A percentile compares a stretch with the other conserved stretches of the same genome.
These are phyloP conservation scores for Dendrocalamus sinicus DNA, from an alignment of 176 grass and related monocot species.

Conservation along the genomic window DNA sequence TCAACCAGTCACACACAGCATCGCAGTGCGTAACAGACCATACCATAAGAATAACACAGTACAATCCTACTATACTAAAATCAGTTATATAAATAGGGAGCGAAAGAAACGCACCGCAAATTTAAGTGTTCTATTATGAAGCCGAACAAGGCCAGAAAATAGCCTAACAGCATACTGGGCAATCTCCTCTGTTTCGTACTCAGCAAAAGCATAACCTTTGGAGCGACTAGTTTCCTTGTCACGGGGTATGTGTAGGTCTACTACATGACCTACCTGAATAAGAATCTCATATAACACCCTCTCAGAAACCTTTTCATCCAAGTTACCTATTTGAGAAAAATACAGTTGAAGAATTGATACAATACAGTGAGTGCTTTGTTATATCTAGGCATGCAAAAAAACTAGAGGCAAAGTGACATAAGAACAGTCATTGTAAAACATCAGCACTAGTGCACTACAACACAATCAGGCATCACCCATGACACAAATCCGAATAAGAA, in stretches of 20 bases:
- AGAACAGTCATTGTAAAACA: conserved; percentile 16
- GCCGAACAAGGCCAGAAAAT: conserved; percentile 90
- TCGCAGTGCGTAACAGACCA: neutral
- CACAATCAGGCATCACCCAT: neutral
- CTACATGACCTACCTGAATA: conserved; percentile 90
- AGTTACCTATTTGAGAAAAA: conserved; percentile 82
- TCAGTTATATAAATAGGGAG: conserved; percentile 11
- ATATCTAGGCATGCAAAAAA: neutral
- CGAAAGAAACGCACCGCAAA: conserved; percentile 88
- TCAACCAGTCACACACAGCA: neutral
- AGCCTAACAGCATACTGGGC: conserved; percentile 97
- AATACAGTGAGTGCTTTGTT: neutral
- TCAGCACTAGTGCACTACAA: neutral
- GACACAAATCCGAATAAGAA: neutral
- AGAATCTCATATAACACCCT: conserved; percentile 93
- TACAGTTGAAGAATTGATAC: conserved; percentile 39
- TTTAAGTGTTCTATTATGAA: conserved; percentile 86
- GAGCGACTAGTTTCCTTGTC: conserved; percentile 92
- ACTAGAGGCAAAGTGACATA: conserved; percentile 15
- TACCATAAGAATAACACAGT: neutral
- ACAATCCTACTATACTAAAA: neutral
- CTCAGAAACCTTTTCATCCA: conserved; percentile 92
- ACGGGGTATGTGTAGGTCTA: conserved; percentile 92
- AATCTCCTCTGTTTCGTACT: conserved; percentile 94
- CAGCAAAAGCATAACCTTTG: conserved; percentile 95